Percentiles rank a stretch among this genome's conserved stretches.
Evolutionary conservation across 768 basidiomycete genomes (phyloP).

Genomic region (Tricholoma terreum): DNA sequence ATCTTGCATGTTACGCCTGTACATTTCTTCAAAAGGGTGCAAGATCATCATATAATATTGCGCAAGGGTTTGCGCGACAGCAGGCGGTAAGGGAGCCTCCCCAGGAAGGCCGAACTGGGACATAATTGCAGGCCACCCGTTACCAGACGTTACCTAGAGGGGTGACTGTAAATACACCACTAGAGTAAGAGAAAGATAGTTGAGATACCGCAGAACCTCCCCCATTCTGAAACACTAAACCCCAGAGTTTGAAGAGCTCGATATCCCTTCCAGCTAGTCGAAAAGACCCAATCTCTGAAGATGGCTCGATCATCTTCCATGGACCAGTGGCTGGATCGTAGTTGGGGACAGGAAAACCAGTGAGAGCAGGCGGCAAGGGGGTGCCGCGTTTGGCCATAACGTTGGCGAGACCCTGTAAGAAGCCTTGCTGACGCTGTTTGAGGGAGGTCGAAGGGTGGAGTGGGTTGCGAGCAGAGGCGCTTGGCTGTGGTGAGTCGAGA

Average conservation of each 20-base stretch:
- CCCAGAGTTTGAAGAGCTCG: slow-evolving; percentile 75
- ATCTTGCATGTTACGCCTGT: slow-evolving; percentile 59
- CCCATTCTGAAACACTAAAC: slow-evolving; percentile 54
- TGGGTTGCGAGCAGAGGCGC: slow-evolving; percentile 35
- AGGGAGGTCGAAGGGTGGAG: slow-evolving; percentile 32
- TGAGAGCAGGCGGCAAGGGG: slow-evolving; percentile 77
- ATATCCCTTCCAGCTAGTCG: slow-evolving; percentile 72
- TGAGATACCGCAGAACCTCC: slow-evolving; percentile 58
- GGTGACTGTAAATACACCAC: slow-evolving; percentile 11
- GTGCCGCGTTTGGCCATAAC: slow-evolving; percentile 53
- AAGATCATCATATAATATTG: slow-evolving; percentile 63
- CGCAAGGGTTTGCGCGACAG: slow-evolving; percentile 50
- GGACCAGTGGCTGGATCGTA: slow-evolving; percentile 63
- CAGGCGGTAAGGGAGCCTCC: slow-evolving; percentile 39
- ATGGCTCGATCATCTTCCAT: slow-evolving; percentile 66
- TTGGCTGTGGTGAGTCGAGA: slow-evolving; percentile 41
- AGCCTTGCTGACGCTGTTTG: slow-evolving; percentile 57
- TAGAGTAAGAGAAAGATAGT: slow-evolving; percentile 6
- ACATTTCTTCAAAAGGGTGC: slow-evolving; percentile 69
- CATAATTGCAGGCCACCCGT: slow-evolving; percentile 54
- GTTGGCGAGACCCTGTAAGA: slow-evolving; percentile 57
- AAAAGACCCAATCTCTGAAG: slow-evolving; percentile 59
- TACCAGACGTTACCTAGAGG: slow-evolving; percentile 46
- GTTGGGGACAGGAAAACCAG: slow-evolving; percentile 51
- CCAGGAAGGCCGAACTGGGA: slow-evolving; percentile 62